These are phyloP conservation scores for Murraya koenigii DNA, from an alignment of 345 rosid genomes.

Conservation along the genomic window DNA sequence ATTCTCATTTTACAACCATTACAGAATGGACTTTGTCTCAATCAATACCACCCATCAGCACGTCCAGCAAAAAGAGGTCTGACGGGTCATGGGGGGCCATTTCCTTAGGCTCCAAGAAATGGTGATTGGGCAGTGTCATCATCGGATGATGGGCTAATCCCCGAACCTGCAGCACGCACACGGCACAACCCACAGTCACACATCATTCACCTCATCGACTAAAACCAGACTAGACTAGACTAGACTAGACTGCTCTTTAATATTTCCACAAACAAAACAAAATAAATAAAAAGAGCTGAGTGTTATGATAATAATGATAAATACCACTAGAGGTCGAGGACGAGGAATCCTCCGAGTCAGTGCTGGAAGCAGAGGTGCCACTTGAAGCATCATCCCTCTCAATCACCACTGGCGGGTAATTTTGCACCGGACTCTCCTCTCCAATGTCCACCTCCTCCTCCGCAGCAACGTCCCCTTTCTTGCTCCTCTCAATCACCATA, in stretches of 20 bases:
- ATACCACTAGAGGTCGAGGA: conserved; percentile 38
- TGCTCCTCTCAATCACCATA: conserved; percentile 8
- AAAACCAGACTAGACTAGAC: no score
- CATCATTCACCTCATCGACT: no score
- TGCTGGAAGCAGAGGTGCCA: conserved; percentile 26
- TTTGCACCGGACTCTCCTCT: conserved; percentile 36
- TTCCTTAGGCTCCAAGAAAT: neutral
- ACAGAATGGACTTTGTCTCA: neutral
- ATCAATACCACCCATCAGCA: neutral
- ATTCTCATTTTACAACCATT: no score
- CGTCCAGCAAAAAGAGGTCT: neutral
- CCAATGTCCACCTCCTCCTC: conserved; percentile 59
- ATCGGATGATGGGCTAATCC: neutral
- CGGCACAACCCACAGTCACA: no score
- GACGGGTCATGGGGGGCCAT: neutral
- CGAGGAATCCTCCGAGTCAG: conserved; percentile 22
- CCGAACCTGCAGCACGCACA: neutral
- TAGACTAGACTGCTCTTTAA: no score
- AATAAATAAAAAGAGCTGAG: no score
- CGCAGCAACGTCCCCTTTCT: conserved; percentile 26
- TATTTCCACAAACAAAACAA: no score
- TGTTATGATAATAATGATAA: no score
- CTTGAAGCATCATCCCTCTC: conserved; percentile 35
- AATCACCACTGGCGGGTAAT: conserved; percentile 47
- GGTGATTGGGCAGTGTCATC: neutral